Evolutionary conservation across 257 asterid genomes (phyloP).

Genomic region (Mitragyna speciosa): DNA sequence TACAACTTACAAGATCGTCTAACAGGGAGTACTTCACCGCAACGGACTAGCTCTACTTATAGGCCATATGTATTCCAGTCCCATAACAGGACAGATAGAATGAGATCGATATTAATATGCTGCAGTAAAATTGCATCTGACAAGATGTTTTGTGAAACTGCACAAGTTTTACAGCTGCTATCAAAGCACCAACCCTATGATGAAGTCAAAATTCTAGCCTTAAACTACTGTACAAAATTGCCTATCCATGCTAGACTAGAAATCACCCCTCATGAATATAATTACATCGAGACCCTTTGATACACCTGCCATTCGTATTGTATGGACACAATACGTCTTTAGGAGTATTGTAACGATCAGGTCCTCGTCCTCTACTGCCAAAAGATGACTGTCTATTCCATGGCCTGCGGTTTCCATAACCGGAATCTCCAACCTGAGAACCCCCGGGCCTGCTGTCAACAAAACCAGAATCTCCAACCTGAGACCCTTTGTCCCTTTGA

Average conservation of each 20-base stretch:
- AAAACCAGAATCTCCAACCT: slow-evolving; percentile 23
- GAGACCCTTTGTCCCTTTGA: slow-evolving; percentile 36
- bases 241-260: slow-evolving; percentile 22
- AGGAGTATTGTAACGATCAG: slow-evolving; percentile 23
- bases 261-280: slow-evolving; percentile 42
- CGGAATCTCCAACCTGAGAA: slow-evolving; percentile 43
- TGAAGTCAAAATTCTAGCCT: slow-evolving; percentile 13
- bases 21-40: background rate
- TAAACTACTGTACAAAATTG: slow-evolving; percentile 36
- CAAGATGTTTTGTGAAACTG: slow-evolving; percentile 28
- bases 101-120: background rate
- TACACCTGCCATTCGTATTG: slow-evolving; percentile 59
- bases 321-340: slow-evolving; percentile 62
- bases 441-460: slow-evolving; percentile 25
- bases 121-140: slow-evolving; percentile 2
- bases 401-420: slow-evolving; percentile 49
- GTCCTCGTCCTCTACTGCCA: slow-evolving; percentile 44
- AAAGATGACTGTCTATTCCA: slow-evolving; percentile 68
- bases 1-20: background rate
- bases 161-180: slow-evolving; percentile 30
- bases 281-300: slow-evolving; percentile 74
- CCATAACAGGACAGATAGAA: background rate
- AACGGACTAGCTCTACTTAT: background rate
- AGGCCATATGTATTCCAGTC: background rate
- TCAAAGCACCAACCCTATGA: slow-evolving; percentile 20